Percentiles rank a stretch among this genome's conserved stretches.
phyloP scores from a whole-genome alignment of 2,329 filamentous ascomycete species.

The Verticillium klebahnii region DNA sequence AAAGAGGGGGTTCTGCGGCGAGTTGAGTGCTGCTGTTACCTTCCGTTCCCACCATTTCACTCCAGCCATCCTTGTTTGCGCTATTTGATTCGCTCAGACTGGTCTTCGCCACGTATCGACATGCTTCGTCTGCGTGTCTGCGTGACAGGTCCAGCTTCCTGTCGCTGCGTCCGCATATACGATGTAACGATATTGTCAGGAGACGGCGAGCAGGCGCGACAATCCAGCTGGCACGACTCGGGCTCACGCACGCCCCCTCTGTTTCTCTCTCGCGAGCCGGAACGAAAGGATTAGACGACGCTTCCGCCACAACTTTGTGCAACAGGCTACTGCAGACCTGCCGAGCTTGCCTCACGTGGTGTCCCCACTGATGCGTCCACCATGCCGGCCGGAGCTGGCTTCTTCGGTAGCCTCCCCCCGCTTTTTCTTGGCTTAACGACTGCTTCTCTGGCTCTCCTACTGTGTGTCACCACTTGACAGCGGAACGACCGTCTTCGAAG shows the following conservation, averaged over 20 bases:
- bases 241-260: constrained; percentile 1
- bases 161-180: background rate
- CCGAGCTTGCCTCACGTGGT: constrained; percentile 12
- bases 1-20: background rate
- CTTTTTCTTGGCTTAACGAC: too few species aligned
- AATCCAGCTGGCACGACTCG: background rate
- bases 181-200: background rate
- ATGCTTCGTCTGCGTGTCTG: background rate
- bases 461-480: too few species aligned
- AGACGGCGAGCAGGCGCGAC: constrained; percentile 1
- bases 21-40: background rate
- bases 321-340: constrained; percentile 7
- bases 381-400: constrained; percentile 6
- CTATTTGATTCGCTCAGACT: background rate
- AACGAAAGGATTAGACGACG: constrained; percentile 7
- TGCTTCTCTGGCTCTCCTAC: too few species aligned
- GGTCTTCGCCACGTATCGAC: background rate
- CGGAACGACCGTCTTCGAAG: too few species aligned
- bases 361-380: constrained; percentile 12
- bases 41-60: background rate
- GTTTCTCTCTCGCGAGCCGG: constrained; percentile 5
- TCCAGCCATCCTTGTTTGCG: background rate
- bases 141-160: background rate
- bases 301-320: constrained; percentile 12
- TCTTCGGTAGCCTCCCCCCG: background rate